A percentile compares a stretch with the other conserved stretches of the same genome.
phyloP scores from a whole-genome alignment of 2,329 filamentous ascomycete species.

The Diaporthe vexans region DNA sequence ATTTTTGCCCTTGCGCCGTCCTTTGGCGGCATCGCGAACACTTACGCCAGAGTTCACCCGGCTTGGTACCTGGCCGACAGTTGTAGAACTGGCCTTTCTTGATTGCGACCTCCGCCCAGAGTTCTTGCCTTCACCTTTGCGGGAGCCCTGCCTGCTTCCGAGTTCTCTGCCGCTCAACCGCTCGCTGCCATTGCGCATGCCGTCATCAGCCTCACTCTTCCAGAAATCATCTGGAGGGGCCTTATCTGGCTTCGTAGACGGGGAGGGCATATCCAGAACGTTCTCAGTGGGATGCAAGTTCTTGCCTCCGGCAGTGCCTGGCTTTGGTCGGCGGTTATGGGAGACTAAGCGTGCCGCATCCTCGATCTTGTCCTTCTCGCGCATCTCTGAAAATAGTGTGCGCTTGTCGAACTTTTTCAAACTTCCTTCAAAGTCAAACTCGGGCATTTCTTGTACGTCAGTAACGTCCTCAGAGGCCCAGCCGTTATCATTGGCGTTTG shows the following conservation, averaged over 20 bases:
- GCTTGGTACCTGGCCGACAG: slow-evolving; percentile 57
- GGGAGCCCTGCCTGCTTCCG: slow-evolving; percentile 64
- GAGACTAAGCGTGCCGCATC: slow-evolving; percentile 91
- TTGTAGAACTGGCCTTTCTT: slow-evolving; percentile 66
- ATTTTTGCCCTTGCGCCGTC: slow-evolving; percentile 48
- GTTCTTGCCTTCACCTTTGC: slow-evolving; percentile 67
- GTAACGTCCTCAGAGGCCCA: slow-evolving; percentile 98
- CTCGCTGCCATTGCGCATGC: slow-evolving; percentile 60
- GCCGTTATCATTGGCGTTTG: slow-evolving; percentile 74
- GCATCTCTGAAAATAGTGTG: slow-evolving; percentile 90
- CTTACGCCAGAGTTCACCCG: slow-evolving; percentile 64
- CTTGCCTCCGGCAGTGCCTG: slow-evolving; percentile 84
- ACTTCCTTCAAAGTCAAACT: slow-evolving; percentile 93
- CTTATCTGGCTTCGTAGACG: slow-evolving; percentile 51
- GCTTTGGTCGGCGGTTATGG: slow-evolving; percentile 81
- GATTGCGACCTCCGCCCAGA: slow-evolving; percentile 66
- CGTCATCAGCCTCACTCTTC: slow-evolving; percentile 82
- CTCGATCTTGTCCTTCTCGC: slow-evolving; percentile 88
- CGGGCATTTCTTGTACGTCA: slow-evolving; percentile 91
- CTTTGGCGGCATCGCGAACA: slow-evolving; percentile 46
- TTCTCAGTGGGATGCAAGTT: slow-evolving; percentile 95
- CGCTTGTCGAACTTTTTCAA: slow-evolving; percentile 96
- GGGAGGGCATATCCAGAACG: slow-evolving; percentile 77
- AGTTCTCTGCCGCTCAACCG: slow-evolving; percentile 64
- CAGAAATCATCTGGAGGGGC: slow-evolving; percentile 67